A percentile compares a stretch with the other conserved stretches of the same genome.
phyloP scores from a whole-genome alignment of 768 basidiomycete genomes.

The Pulveroboletus ravenelii region DNA sequence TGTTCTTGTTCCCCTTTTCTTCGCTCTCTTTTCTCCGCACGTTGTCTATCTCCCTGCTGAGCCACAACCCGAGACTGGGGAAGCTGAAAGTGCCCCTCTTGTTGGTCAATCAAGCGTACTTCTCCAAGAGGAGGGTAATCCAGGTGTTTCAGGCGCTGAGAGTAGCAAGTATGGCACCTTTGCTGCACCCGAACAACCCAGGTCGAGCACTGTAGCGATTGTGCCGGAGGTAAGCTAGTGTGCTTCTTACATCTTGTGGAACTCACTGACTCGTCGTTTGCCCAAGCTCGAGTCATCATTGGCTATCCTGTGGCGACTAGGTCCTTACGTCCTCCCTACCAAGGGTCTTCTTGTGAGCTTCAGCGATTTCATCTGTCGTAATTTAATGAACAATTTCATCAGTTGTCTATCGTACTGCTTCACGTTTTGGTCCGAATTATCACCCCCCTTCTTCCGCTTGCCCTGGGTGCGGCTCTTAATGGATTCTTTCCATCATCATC shows the following conservation, averaged over 20 bases:
- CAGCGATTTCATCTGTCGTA: background rate
- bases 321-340: slow-evolving; percentile 18
- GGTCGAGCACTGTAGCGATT: background rate
- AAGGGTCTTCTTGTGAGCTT: slow-evolving; percentile 23
- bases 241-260: background rate
- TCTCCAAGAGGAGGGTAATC: slow-evolving; percentile 44
- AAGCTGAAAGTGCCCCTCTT: slow-evolving; percentile 24
- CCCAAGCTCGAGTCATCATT: slow-evolving; percentile 15
- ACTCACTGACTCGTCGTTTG: background rate
- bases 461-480: slow-evolving; percentile 47
- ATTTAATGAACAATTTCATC: slow-evolving; percentile 4
- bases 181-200: slow-evolving; percentile 24
- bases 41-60: slow-evolving; percentile 47
- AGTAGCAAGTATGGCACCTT: slow-evolving; percentile 76
- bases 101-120: slow-evolving; percentile 46
- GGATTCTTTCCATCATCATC: slow-evolving; percentile 16
- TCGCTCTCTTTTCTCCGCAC: slow-evolving; percentile 58
- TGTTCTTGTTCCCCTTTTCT: slow-evolving; percentile 55
- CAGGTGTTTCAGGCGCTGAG: slow-evolving; percentile 31
- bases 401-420: slow-evolving; percentile 66
- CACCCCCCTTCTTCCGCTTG: slow-evolving; percentile 65
- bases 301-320: slow-evolving; percentile 14
- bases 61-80: slow-evolving; percentile 13
- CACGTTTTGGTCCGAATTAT: slow-evolving; percentile 73
- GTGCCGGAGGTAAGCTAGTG: slow-evolving; percentile 8